phyloP scores from a whole-genome alignment of 164 flowering plant genomes.

The Aristolochia fimbriata region DNA sequence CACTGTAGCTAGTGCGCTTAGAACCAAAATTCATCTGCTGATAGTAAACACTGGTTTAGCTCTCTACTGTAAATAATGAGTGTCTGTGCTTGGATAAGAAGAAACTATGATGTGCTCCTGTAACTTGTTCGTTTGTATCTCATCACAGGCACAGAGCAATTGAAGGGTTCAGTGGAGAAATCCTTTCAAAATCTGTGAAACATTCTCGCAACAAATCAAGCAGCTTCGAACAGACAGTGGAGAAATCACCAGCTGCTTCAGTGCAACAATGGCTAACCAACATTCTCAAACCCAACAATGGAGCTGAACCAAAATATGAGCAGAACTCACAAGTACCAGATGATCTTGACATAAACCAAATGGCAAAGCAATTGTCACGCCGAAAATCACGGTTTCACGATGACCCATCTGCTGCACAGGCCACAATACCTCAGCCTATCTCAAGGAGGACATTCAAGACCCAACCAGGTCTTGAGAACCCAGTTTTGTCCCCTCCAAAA shows the following conservation, averaged over 20 bases:
- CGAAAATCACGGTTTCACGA: conserved; percentile 51
- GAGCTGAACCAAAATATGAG: conserved; percentile 5
- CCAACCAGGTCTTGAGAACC: conserved; percentile 12
- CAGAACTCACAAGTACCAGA: not conserved
- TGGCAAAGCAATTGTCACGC: conserved; percentile 23
- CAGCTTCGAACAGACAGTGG: conserved; percentile 7
- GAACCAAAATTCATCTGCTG: too few relatives aligned
- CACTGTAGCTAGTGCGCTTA: too few relatives aligned
- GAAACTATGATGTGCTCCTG: too few relatives aligned
- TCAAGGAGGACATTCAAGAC: conserved; percentile 27
- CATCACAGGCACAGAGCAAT: conserved; percentile 34
- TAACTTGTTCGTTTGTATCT: not conserved
- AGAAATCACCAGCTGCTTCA: conserved; percentile 24
- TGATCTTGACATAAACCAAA: conserved; percentile 1
- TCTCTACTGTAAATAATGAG: too few relatives aligned
- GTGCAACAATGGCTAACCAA: conserved; percentile 55
- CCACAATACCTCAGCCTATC: conserved; percentile 12
- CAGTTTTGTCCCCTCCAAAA: conserved; percentile 43
- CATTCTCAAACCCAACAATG: conserved; percentile 29
- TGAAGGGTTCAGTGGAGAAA: conserved; percentile 51
- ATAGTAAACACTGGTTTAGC: too few relatives aligned
- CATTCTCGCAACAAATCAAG: conserved; percentile 39
- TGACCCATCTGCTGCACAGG: conserved; percentile 16
- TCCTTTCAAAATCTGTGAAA: conserved; percentile 39
- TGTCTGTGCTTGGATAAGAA: too few relatives aligned